These are phyloP conservation scores for Daucus carota DNA, from an alignment of 129 eudicot genomes.

Conservation along the genomic window DNA sequence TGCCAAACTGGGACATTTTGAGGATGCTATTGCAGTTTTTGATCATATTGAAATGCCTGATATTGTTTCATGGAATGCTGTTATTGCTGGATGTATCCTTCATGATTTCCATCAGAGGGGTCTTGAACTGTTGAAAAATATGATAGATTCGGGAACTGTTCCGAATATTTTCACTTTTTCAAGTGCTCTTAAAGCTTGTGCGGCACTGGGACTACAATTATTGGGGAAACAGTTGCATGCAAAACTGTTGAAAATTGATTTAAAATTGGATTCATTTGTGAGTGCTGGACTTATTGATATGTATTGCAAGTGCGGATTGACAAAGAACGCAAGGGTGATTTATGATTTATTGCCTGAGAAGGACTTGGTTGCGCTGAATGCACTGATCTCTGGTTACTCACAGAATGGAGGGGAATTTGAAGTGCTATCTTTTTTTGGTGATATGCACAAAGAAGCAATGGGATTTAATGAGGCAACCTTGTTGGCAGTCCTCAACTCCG, in stretches of 20 bases:
- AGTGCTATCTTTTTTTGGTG: constrained; percentile 40
- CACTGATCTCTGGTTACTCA: constrained; percentile 57
- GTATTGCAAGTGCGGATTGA: constrained; percentile 61
- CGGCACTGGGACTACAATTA: constrained; percentile 43
- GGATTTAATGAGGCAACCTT: constrained; percentile 63
- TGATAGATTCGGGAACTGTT: constrained; percentile 46
- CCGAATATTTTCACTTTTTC: constrained; percentile 77
- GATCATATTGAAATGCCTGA: constrained; percentile 46
- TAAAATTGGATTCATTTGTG: constrained; percentile 46
- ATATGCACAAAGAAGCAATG: constrained; percentile 29
- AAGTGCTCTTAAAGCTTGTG: constrained; percentile 84
- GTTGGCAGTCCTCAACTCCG: constrained; percentile 49
- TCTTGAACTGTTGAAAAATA: constrained; percentile 38
- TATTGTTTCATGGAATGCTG: constrained; percentile 88
- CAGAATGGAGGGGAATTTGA: constrained; percentile 39
- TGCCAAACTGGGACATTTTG: constrained; percentile 55
- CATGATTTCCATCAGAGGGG: constrained; percentile 54
- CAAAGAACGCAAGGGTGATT: constrained; percentile 46
- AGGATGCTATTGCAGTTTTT: constrained; percentile 51
- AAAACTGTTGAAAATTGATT: constrained; percentile 47
- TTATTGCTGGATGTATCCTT: constrained; percentile 73
- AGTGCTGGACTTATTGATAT: constrained; percentile 71
- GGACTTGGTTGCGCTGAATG: constrained; percentile 53
- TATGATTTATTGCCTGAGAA: constrained; percentile 51
- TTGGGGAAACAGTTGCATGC: constrained; percentile 74